Evolutionary conservation across 108 stramenopile genomes (phyloP).

Genomic region (Hondaea fermentalgiana): DNA sequence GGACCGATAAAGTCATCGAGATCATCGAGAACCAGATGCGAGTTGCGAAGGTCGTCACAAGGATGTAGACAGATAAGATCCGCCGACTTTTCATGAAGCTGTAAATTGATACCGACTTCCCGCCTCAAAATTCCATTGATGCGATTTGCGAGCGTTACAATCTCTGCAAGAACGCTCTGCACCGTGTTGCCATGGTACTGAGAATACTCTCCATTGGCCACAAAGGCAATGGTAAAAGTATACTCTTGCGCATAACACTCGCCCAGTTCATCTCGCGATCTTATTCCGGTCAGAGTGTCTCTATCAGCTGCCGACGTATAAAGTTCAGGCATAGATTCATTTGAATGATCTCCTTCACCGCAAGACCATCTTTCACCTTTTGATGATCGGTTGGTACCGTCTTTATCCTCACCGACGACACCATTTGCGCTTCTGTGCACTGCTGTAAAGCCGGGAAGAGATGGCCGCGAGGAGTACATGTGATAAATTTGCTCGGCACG

Average conservation of each 20-base stretch:
- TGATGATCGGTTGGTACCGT: background rate
- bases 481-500: background rate
- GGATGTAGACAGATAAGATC: background rate
- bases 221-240: background rate
- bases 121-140: background rate
- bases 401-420: background rate
- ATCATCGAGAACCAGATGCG: background rate
- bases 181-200: slow-evolving; percentile 4
- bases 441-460: background rate
- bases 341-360: no score
- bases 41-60: background rate
- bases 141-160: background rate
- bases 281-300: background rate
- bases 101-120: background rate
- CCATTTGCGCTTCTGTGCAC: background rate
- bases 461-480: background rate
- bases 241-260: background rate
- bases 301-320: background rate
- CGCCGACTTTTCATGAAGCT: background rate
- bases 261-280: background rate
- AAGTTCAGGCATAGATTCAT: background rate
- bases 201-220: background rate
- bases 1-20: background rate
- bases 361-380: no score
- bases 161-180: background rate